Percentiles rank a stretch among this genome's conserved stretches.
phyloP scores from a whole-genome alignment of 2,329 filamentous ascomycete genomes.

The Coniochaeta sp. region DNA sequence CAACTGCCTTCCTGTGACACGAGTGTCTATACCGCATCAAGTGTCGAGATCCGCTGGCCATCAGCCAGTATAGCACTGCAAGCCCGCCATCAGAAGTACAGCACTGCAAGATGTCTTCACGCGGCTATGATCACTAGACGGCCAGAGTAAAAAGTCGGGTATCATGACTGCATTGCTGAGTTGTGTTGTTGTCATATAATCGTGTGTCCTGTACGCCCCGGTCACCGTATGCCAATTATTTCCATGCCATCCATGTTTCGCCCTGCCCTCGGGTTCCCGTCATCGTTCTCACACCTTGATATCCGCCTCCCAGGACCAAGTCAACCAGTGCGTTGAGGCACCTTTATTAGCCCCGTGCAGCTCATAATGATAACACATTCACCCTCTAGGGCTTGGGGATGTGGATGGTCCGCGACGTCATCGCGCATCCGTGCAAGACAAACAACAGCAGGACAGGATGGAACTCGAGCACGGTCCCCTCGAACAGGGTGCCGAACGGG shows the following conservation, averaged over 20 bases:
- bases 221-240: background rate
- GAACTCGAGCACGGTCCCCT: conserved; percentile 67
- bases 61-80: too few relatives aligned
- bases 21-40: too few relatives aligned
- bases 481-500: conserved; percentile 64
- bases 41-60: too few relatives aligned
- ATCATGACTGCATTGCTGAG: conserved; percentile 1
- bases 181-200: background rate
- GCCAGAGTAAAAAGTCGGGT: background rate
- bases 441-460: conserved; percentile 80
- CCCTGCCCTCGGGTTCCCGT: background rate
- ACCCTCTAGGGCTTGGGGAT: conserved; percentile 76
- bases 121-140: background rate
- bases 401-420: conserved; percentile 92
- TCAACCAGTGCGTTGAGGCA: background rate
- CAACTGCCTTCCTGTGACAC: too few relatives aligned
- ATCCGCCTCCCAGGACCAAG: too few relatives aligned
- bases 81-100: too few relatives aligned
- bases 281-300: background rate
- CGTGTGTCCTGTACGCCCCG: background rate
- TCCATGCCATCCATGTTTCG: background rate
- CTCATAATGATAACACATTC: too few relatives aligned
- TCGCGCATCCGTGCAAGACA: conserved; percentile 80
- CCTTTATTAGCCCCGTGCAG: background rate
- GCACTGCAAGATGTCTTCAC: background rate